Conservation (phyloP, 2,329 filamentous ascomycete genomes). For the Lomentospora prolificans region DNA sequence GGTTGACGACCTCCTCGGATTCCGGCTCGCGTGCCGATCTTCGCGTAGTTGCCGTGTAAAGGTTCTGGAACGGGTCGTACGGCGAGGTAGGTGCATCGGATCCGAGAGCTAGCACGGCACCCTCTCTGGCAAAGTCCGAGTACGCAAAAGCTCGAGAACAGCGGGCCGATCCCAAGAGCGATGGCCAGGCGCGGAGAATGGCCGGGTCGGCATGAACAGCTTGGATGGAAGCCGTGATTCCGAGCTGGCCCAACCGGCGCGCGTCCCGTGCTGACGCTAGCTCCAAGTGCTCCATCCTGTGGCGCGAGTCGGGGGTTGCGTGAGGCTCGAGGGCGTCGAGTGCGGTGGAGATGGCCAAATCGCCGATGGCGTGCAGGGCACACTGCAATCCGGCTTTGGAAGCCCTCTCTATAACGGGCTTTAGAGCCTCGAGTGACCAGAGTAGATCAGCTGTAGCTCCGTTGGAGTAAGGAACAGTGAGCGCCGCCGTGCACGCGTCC, state of each 20-base stretch:
- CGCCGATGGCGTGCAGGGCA: slow-evolving; percentile 57
- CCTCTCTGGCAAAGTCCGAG: slow-evolving; percentile 45
- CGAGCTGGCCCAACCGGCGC: slow-evolving; percentile 41
- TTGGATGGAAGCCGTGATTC: slow-evolving; percentile 51
- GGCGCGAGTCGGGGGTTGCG: slow-evolving; percentile 36
- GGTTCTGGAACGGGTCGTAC: slow-evolving; percentile 41
- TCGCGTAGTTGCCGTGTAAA: slow-evolving; percentile 50
- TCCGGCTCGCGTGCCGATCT: slow-evolving; percentile 40
- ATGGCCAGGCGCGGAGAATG: slow-evolving; percentile 51
- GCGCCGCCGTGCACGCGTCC: slow-evolving; percentile 53
- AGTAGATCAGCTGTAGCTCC: slow-evolving; percentile 35
- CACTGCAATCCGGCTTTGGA: slow-evolving; percentile 45
- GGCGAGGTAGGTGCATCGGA: slow-evolving; percentile 52
- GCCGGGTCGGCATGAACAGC: slow-evolving; percentile 51
- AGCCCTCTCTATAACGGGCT: slow-evolving; percentile 43
- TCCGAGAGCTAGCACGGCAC: slow-evolving; percentile 46
- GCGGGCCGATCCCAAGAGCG: slow-evolving; percentile 41
- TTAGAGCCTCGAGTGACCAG: slow-evolving; percentile 43
- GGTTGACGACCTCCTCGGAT: slow-evolving; percentile 34
- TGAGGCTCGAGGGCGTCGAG: slow-evolving; percentile 42
- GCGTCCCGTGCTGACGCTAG: slow-evolving; percentile 46
- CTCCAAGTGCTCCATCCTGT: slow-evolving; percentile 57
- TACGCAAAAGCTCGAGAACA: slow-evolving; percentile 54
- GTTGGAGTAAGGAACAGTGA: slow-evolving; percentile 48
- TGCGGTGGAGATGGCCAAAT: slow-evolving; percentile 46